These are phyloP conservation scores for Cicer yamashitae DNA, from an alignment of 306 rosid species.

Conservation along the genomic window DNA sequence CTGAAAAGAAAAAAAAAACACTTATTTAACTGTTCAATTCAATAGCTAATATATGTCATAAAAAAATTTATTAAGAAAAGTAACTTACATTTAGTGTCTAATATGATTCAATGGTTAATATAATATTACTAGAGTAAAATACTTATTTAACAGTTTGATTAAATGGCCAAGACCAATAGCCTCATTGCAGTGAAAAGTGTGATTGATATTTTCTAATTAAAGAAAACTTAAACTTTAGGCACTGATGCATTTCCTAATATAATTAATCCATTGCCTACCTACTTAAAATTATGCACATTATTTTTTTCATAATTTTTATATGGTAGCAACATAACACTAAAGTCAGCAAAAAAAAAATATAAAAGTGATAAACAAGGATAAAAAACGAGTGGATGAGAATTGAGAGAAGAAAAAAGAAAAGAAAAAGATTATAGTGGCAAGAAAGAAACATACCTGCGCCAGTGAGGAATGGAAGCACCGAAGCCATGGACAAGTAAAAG, in stretches of 20 bases:
- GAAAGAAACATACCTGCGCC: conserved; percentile 73
- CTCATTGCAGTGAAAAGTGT: too few species aligned
- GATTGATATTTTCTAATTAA: too few species aligned
- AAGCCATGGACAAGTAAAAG: conserved; percentile 91
- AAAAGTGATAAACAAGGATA: conserved; percentile 41
- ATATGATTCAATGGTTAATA: too few species aligned
- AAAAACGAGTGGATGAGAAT: conserved; percentile 43
- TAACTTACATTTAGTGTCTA: too few species aligned
- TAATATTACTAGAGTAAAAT: too few species aligned
- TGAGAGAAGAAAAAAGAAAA: neutral
- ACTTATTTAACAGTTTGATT: too few species aligned
- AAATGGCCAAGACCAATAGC: too few species aligned
- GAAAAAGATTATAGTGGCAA: conserved; percentile 13
- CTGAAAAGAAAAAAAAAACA: conserved; percentile 44
- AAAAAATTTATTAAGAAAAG: too few species aligned
- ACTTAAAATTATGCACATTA: neutral
- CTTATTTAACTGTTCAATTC: too few species aligned
- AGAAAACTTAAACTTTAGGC: too few species aligned
- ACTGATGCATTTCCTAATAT: neutral
- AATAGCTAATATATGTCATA: too few species aligned
- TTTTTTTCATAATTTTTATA: conserved; percentile 12
- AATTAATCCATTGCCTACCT: conserved; percentile 7
- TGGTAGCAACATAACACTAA: conserved; percentile 13
- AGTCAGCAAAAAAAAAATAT: conserved; percentile 22
- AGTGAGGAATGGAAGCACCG: conserved; percentile 93